These are phyloP conservation scores for Pichia pseudocactophila DNA, from an alignment of 805 yeast genomes.

Conservation along the genomic window DNA sequence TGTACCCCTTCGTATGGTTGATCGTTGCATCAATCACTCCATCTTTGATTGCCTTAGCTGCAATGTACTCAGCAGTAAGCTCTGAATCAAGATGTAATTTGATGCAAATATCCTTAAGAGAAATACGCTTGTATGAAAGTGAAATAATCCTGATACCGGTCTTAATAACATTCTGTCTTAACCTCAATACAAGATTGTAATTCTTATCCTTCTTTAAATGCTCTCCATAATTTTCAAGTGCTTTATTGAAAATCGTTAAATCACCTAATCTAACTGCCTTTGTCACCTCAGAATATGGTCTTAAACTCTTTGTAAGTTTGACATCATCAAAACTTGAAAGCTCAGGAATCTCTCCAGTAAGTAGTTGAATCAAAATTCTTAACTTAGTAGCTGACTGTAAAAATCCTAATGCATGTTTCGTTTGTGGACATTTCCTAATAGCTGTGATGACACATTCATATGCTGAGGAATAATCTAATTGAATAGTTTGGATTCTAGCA, in stretches of 20 bases:
- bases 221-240: constrained; percentile 52
- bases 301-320: constrained; percentile 48
- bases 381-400: constrained; percentile 84
- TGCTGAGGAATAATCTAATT: constrained; percentile 85
- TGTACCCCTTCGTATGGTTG: constrained; percentile 82
- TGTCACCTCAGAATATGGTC: constrained; percentile 79
- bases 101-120: constrained; percentile 88
- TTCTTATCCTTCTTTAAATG: constrained; percentile 67
- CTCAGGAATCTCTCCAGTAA: constrained; percentile 96
- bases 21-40: constrained; percentile 94
- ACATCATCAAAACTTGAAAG: constrained; percentile 68
- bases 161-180: constrained; percentile 94
- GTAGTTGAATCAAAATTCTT: constrained; percentile 77
- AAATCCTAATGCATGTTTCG: constrained; percentile 76
- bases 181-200: constrained; percentile 74
- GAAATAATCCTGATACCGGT: constrained; percentile 94
- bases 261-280: constrained; percentile 92
- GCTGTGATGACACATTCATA: constrained; percentile 90
- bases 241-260: constrained; percentile 66
- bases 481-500: constrained; percentile 86
- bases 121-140: constrained; percentile 80
- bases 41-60: constrained; percentile 92
- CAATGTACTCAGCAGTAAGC: constrained; percentile 93
- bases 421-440: constrained; percentile 92
- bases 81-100: constrained; percentile 88